Evolutionary conservation across 495 filamentous ascomycete genomes (phyloP).

Genomic region (Podospora sp.): DNA sequence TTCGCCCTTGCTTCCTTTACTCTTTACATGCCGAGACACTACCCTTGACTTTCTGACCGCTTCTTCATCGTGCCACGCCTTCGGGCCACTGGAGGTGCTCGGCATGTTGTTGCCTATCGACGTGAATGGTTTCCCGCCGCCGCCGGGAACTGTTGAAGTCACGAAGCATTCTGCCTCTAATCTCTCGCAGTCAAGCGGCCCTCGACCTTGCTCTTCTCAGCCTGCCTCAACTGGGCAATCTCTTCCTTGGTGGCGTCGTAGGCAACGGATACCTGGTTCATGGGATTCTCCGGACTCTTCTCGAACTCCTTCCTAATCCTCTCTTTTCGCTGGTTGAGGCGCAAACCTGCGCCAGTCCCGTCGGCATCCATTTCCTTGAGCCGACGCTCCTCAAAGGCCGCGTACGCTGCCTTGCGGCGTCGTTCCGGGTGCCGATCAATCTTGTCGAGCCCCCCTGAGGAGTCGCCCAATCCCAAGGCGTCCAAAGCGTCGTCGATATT

Average conservation of each 20-base stretch:
- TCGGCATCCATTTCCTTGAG: conserved; percentile 84
- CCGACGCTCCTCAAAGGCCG: conserved; percentile 82
- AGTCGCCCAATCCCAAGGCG: conserved; percentile 66
- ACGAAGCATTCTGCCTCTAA: conserved; percentile 8
- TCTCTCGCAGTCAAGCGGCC: conserved; percentile 54
- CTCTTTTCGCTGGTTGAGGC: conserved; percentile 78
- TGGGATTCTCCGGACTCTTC: conserved; percentile 89
- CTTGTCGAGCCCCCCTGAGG: conserved; percentile 52
- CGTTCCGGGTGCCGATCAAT: conserved; percentile 86
- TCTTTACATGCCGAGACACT: background rate
- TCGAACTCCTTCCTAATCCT: conserved; percentile 84
- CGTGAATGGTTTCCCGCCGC: background rate
- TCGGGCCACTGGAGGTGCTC: background rate
- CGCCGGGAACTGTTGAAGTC: background rate
- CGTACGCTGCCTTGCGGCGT: conserved; percentile 83
- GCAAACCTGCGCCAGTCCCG: conserved; percentile 66
- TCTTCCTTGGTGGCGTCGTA: conserved; percentile 83
- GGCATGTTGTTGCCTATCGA: background rate
- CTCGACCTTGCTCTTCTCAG: conserved; percentile 78
- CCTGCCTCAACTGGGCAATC: conserved; percentile 62
- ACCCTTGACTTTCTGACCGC: background rate
- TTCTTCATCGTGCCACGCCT: background rate
- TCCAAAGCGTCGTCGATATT: conserved; percentile 87
- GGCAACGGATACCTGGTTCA: conserved; percentile 73
- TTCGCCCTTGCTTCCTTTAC: background rate